Conservation (phyloP, 805 yeast genomes). For the Novakomyces olei region DNA sequence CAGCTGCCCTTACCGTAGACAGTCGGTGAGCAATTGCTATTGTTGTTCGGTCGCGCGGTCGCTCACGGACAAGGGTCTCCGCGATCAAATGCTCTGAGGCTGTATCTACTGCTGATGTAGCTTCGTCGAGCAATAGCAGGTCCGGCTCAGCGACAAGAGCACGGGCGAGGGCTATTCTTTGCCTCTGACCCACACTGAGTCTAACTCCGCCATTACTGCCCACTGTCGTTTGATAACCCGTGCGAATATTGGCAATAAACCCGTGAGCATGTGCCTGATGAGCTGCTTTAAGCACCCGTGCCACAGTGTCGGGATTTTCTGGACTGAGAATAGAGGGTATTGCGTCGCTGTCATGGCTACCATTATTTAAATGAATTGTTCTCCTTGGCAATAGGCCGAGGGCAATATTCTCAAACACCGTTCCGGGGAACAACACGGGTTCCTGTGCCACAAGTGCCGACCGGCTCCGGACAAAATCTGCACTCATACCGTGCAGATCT, state of each 20-base stretch:
- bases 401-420: slow-evolving; percentile 21
- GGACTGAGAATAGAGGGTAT: no score
- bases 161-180: slow-evolving; percentile 38
- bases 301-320: no score
- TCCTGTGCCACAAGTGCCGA: slow-evolving; percentile 94
- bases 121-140: slow-evolving; percentile 36
- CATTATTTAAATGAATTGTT: no score
- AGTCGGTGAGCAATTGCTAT: slow-evolving; percentile 32
- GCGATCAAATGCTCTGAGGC: slow-evolving; percentile 35
- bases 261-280: no score
- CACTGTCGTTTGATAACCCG: no score
- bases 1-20: slow-evolving; percentile 28
- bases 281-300: no score
- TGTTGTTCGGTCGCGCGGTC: slow-evolving; percentile 24
- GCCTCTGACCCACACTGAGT: slow-evolving; percentile 44
- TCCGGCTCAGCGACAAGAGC: slow-evolving; percentile 32
- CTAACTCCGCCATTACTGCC: slow-evolving; percentile 34
- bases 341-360: no score
- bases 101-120: slow-evolving; percentile 44
- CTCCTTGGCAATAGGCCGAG: no score
- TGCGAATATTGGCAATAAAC: no score
- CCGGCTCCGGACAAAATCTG: slow-evolving; percentile 49
- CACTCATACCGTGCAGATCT: slow-evolving; percentile 48
- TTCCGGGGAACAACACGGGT: slow-evolving; percentile 75
- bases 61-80: slow-evolving; percentile 20